Base-by-base conservation (phyloP, 768 basidiomycete species). In the Psilocybe tampanensis region DNA sequence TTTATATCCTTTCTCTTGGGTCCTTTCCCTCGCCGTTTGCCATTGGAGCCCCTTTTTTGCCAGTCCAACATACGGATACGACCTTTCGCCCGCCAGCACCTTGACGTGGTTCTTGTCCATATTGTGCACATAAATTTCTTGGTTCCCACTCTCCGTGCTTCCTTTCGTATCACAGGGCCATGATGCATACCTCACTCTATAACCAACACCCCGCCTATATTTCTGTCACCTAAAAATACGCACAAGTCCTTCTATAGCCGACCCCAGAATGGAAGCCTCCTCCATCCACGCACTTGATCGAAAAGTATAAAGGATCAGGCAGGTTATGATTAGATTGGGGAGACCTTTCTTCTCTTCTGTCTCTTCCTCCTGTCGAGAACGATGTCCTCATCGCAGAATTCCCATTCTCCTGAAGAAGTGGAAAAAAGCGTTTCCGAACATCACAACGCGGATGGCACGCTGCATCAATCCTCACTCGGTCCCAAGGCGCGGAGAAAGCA, bases 391-490 rank as follows among this genome's bases (percentile, higher is more conserved):
- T 54, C 50, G 19, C 50, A 52, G 22, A 22, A 42, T 39, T 54
- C 50, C 11, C 52, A 59, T 34, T 41, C 44, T 23, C 44, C 52
- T 21, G 55, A 58, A 12, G 51, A 57, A 43, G 51, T 60, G 23
- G 57, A 63, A 44, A 65, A 58, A 53, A 59, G 34, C 18, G 32
- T 47, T 47, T 59, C 49, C 22, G 54, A 57, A 17, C 60, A 61
- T 36, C 44, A 54, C 34, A 66, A 66, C 26, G 54, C 44, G 21
- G 68, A 69, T 8, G 82, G 81, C 15, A 81, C 77, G 0, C 68
- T 66, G 7, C 64, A 81, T 57, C 82, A 84, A 59, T 63, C 63
- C 15, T 68, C 69, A 55, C 63, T 80, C n/a, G 73, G 74, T 0
- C 64, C 69, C 48, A 76, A 69, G 65, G 55, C 70, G 5, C 72